Evolutionary conservation across 805 yeast genomes (phyloP).

Genomic region (Pichia membranifaciens): DNA sequence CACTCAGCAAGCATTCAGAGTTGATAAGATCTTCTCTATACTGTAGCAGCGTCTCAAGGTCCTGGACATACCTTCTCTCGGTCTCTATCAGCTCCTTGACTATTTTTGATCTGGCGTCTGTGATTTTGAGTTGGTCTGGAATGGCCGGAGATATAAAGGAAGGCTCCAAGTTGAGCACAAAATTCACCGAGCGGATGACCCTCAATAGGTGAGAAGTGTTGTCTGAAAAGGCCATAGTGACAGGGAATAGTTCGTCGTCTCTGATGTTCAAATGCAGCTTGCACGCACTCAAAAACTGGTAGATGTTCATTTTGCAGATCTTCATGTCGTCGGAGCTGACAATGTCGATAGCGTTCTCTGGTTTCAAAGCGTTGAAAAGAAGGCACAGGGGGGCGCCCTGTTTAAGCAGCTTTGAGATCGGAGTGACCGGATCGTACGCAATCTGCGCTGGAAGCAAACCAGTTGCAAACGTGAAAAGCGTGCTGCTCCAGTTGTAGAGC

Average conservation of each 20-base stretch:
- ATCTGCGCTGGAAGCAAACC: constrained; percentile 71
- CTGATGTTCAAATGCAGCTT: constrained; percentile 65
- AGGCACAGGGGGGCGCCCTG: constrained; percentile 91
- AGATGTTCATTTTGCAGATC: constrained; percentile 81
- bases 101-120: constrained; percentile 67
- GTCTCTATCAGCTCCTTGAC: constrained; percentile 81
- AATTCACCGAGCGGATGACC: constrained; percentile 65
- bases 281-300: constrained; percentile 84
- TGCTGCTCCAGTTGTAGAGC: constrained; percentile 30
- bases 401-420: constrained; percentile 80
- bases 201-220: constrained; percentile 71
- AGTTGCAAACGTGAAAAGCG: constrained; percentile 59
- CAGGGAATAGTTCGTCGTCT: constrained; percentile 81
- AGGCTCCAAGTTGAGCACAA: constrained; percentile 53
- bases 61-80: constrained; percentile 90
- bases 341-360: constrained; percentile 46
- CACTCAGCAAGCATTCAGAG: constrained; percentile 66
- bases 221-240: constrained; percentile 82
- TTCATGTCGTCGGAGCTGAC: constrained; percentile 76
- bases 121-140: constrained; percentile 27
- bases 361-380: constrained; percentile 63
- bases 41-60: constrained; percentile 64
- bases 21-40: constrained; percentile 65
- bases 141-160: constrained; percentile 22
- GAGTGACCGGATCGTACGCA: constrained; percentile 88